Base-by-base conservation (phyloP, 1,284 basidiomycete species). In the Moniliella sp. region DNA sequence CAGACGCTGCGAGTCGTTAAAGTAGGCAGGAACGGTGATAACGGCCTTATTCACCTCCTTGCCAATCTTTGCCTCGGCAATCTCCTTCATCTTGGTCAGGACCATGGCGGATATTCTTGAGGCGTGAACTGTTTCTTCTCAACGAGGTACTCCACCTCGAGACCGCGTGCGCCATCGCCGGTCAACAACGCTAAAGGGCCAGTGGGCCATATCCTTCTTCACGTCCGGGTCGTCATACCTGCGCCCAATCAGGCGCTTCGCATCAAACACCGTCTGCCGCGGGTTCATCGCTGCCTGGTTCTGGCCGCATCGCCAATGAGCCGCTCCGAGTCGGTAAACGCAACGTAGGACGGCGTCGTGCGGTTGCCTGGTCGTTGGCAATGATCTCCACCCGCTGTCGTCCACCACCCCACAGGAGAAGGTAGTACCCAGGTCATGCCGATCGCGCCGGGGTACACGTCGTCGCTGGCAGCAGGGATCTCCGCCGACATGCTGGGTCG, bases 281-380 rank as follows among this genome's bases (percentile, higher is more conserved):
- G 63, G 63, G 67, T 94, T 94, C 71, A 94, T 94, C 48, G 86
- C 88, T 53, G 83, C 83, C 57, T 65, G 59, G 51, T 57, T 62
- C 62, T 64, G 45, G 61, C 62, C 29, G 61, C 61, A 73, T 94
- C 88, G 65, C 86, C 88, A 61, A 94, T 94, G 64, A 97, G 69
- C 70, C 88, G 84, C 73, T 97, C 88, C 64, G 79, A 79, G 44
- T 81, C 68, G 50, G 83, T 86, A 73, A 97, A 94, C 52, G 88
- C 83, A 65, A 94, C 88, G 67, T 94, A 94, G 50, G 88, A 97
- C 36, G 88, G 88, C 37, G 88, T 94, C 55, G 88, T 93, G 52
- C 88, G 75, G 75, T 94, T 94, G 61, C 86, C 88, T 59, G 55
- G 50, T 58, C 55, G 63, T 67, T 62, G 64, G 66, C 44, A 38